A percentile compares a stretch with the other conserved stretches of the same genome.
Evolutionary conservation across 306 rosid species (phyloP).

Genomic region (Citrullus amarus): DNA sequence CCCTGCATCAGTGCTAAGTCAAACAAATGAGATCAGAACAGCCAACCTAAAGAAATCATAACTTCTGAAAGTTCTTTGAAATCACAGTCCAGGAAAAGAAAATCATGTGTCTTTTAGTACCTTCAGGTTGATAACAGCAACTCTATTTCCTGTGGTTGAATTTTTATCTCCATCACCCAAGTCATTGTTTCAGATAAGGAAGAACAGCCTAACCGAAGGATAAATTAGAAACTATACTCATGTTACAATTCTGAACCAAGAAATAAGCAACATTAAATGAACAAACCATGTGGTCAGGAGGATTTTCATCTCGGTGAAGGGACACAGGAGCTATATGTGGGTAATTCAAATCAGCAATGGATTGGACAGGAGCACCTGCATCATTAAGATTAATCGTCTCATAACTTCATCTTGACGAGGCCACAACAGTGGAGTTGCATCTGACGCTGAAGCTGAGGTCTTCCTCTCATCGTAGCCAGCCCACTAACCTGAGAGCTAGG

Average conservation of each 20-base stretch:
- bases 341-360: conserved; percentile 63
- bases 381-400: conserved; percentile 65
- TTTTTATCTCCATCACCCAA: conserved; percentile 94
- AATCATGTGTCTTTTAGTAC: conserved; percentile 27
- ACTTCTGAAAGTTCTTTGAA: background rate
- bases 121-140: conserved; percentile 81
- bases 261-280: background rate
- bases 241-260: conserved; percentile 1
- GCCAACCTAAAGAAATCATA: background rate
- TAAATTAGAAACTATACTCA: background rate
- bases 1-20: background rate
- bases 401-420: conserved; percentile 71
- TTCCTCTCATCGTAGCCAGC: conserved; percentile 49
- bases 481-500: conserved; percentile 42
- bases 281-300: conserved; percentile 61
- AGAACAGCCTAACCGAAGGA: conserved; percentile 54
- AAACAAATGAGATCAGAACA: background rate
- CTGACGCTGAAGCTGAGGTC: conserved; percentile 35
- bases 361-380: conserved; percentile 48
- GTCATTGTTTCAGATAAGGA: conserved; percentile 90
- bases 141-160: conserved; percentile 62
- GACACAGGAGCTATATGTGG: conserved; percentile 87
- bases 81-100: background rate
- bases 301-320: conserved; percentile 74
- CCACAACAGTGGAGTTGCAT: conserved; percentile 76